Conservation (phyloP, 2,329 filamentous ascomycete genomes). For the Cladophialophora chaetospira region DNA sequence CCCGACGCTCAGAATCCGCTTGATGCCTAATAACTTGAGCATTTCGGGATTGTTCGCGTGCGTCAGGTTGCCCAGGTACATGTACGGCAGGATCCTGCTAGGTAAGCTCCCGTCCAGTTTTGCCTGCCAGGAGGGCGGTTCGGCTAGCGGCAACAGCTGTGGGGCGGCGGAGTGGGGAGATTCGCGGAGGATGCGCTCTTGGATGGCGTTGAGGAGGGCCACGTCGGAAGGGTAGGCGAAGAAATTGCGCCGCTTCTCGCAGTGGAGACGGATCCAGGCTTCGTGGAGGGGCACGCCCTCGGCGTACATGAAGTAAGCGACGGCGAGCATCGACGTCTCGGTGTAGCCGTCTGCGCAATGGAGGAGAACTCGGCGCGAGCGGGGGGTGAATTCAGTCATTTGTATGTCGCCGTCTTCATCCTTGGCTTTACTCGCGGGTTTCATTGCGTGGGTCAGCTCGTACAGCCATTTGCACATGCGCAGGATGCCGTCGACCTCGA, state of each 20-base stretch:
- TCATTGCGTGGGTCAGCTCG: conserved; percentile 69
- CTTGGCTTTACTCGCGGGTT: conserved; percentile 37
- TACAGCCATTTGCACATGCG: conserved; percentile 91
- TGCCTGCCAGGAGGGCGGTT: conserved; percentile 75
- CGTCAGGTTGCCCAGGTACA: conserved; percentile 91
- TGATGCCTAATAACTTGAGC: conserved; percentile 76
- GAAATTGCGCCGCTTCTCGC: conserved; percentile 81
- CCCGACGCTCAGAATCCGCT: conserved; percentile 86
- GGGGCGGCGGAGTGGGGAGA: conserved; percentile 56
- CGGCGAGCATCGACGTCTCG: conserved; percentile 82
- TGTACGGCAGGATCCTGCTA: conserved; percentile 84
- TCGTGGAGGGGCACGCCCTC: conserved; percentile 77
- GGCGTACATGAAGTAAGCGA: conserved; percentile 92
- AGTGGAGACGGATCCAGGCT: conserved; percentile 85
- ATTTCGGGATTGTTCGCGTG: conserved; percentile 94
- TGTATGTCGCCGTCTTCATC: conserved; percentile 60
- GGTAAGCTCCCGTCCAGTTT: conserved; percentile 88
- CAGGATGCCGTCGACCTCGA: conserved; percentile 80
- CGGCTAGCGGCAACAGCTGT: conserved; percentile 27
- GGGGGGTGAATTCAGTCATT: conserved; percentile 47
- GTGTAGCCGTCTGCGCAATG: conserved; percentile 97
- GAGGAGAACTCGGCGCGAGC: conserved; percentile 73
- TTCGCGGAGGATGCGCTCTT: conserved; percentile 71
- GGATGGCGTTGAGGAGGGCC: conserved; percentile 73
- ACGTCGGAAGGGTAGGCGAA: conserved; percentile 95